Percentiles rank a stretch among this genome's conserved stretches.
Conservation (phyloP, 2,329 filamentous ascomycete genomes). For the Lasiodiplodia gonubiensis region DNA sequence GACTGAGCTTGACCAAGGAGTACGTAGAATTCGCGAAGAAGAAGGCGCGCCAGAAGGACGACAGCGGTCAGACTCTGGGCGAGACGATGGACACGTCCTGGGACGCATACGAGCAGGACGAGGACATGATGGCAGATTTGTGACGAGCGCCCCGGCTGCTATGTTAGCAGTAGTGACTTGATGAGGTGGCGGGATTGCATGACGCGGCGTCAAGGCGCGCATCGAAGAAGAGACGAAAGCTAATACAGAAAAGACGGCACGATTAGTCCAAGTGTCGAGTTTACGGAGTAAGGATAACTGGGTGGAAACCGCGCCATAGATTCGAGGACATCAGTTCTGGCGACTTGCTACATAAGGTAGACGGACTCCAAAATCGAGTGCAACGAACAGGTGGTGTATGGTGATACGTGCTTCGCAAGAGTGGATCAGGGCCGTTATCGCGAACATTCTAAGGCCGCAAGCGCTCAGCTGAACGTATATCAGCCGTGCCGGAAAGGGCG, state of each 20-base stretch:
- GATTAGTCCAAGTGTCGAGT: background rate
- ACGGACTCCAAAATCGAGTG: background rate
- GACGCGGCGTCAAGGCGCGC: slow-evolving; percentile 13
- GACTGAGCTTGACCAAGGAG: slow-evolving; percentile 63
- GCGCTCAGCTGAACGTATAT: background rate
- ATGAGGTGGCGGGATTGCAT: slow-evolving; percentile 15
- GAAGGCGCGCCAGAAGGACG: slow-evolving; percentile 50
- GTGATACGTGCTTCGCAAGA: slow-evolving; percentile 3
- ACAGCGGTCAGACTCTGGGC: slow-evolving; percentile 36
- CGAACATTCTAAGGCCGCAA: background rate
- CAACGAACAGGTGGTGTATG: slow-evolving; percentile 1
- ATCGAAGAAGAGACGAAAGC: slow-evolving; percentile 5
- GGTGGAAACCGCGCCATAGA: background rate
- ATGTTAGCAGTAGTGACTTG: slow-evolving; percentile 10
- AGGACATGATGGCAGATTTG: slow-evolving; percentile 49
- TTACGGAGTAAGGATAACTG: slow-evolving; percentile 11
- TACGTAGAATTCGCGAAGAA: slow-evolving; percentile 61
- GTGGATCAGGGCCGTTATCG: background rate
- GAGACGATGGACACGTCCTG: slow-evolving; percentile 47
- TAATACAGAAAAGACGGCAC: slow-evolving; percentile 5
- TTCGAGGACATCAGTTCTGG: slow-evolving; percentile 2
- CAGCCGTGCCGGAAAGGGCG: background rate
- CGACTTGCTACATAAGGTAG: slow-evolving; percentile 9
- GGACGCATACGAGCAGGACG: slow-evolving; percentile 44
- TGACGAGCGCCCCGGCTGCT: slow-evolving; percentile 31